Evolutionary conservation across 2,329 filamentous ascomycete species (phyloP).

Genomic region (Paramyrothecium sp.): DNA sequence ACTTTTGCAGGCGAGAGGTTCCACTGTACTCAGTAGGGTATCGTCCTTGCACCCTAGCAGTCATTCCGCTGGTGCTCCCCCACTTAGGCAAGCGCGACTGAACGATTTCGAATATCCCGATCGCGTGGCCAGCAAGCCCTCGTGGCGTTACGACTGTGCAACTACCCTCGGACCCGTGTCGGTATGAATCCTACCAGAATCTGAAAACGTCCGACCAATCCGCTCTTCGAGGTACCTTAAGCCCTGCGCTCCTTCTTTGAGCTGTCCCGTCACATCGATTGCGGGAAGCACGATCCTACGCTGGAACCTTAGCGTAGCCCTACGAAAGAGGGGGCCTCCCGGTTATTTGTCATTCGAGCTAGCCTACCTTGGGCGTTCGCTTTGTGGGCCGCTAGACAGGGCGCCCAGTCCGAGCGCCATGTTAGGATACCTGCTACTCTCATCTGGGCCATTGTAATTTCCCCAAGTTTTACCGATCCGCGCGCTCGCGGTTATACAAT

Average conservation of each 20-base stretch:
- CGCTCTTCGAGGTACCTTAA: not conserved
- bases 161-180: not conserved
- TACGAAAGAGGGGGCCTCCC: conserved; percentile 1
- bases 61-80: too few species aligned
- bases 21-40: too few species aligned
- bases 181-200: not conserved
- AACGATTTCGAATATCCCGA: too few species aligned
- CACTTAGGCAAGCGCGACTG: too few species aligned
- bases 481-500: not conserved
- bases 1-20: too few species aligned
- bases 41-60: too few species aligned
- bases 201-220: not conserved
- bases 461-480: not conserved
- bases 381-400: too few species aligned
- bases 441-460: not conserved
- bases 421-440: not conserved
- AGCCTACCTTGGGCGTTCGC: too few species aligned
- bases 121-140: too few species aligned
- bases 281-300: conserved; percentile 2
- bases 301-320: conserved; percentile 5
- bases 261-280: not conserved
- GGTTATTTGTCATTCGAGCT: conserved; percentile 1
- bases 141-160: not conserved
- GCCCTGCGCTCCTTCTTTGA: not conserved
- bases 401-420: too few species aligned